Conservation (phyloP, 1,139 yeast species). For the Taphrina wiesneri region DNA sequence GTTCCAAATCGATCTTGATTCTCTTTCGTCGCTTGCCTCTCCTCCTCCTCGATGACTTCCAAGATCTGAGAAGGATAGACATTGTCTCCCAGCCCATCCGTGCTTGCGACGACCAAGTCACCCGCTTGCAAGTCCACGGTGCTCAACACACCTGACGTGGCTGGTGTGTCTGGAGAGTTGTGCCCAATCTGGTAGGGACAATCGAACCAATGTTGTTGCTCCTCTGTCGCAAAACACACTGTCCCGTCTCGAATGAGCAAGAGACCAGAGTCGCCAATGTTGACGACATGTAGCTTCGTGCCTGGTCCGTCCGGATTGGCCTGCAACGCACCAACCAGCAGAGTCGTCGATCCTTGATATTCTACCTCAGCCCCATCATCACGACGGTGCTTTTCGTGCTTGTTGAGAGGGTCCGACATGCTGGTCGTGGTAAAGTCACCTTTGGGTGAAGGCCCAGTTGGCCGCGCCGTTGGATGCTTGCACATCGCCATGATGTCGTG, state of each 20-base stretch:
- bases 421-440: slow-evolving; percentile 28
- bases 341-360: slow-evolving; percentile 28
- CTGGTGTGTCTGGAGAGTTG: slow-evolving; percentile 37
- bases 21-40: background rate
- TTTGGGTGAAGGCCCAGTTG: slow-evolving; percentile 29
- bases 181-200: slow-evolving; percentile 38
- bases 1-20: background rate
- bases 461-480: slow-evolving; percentile 26
- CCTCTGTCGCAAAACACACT: slow-evolving; percentile 36
- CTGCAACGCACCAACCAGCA: slow-evolving; percentile 22
- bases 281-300: slow-evolving; percentile 30
- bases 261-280: slow-evolving; percentile 36
- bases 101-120: slow-evolving; percentile 36
- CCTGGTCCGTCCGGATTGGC: slow-evolving; percentile 12
- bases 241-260: slow-evolving; percentile 36
- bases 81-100: slow-evolving; percentile 39
- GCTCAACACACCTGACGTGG: slow-evolving; percentile 18
- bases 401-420: slow-evolving; percentile 32
- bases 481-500: slow-evolving; percentile 32
- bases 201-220: slow-evolving; percentile 39
- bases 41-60: slow-evolving; percentile 28
- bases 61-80: slow-evolving; percentile 37
- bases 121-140: slow-evolving; percentile 25
- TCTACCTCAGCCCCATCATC: slow-evolving; percentile 31
- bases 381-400: slow-evolving; percentile 14